phyloP scores from a whole-genome alignment of 2,329 filamentous ascomycete species.

The Aureobasidium sp. region DNA sequence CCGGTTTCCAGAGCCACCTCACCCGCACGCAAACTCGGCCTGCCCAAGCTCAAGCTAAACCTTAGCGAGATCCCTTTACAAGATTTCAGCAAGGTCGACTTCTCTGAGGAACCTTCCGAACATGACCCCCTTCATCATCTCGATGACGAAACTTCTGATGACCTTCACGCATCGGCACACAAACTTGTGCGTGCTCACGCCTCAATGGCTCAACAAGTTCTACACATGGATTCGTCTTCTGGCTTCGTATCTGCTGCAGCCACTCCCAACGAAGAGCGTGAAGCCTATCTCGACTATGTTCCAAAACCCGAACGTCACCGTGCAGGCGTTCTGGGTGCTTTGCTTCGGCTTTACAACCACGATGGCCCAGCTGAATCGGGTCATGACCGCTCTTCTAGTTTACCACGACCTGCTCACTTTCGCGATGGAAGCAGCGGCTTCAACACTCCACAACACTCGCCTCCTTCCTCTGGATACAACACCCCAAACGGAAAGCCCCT shows the following conservation, averaged over 20 bases:
- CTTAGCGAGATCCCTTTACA: conserved; percentile 24
- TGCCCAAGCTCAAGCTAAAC: conserved; percentile 14
- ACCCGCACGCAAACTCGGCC: conserved; percentile 14
- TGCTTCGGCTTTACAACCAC: conserved; percentile 60
- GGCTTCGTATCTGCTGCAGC: conserved; percentile 37
- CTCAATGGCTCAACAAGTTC: conserved; percentile 15
- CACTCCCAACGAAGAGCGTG: conserved; percentile 40
- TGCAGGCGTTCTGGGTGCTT: conserved; percentile 62
- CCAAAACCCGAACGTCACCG: conserved; percentile 60
- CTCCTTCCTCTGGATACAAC: conserved; percentile 34
- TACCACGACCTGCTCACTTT: conserved; percentile 11
- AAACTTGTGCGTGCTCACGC: conserved; percentile 37
- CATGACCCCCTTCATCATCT: conserved; percentile 19
- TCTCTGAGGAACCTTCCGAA: conserved; percentile 25
- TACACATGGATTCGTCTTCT: conserved; percentile 20
- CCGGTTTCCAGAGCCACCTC: conserved; percentile 25
- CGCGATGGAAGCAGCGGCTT: conserved; percentile 16
- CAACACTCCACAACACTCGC: conserved; percentile 31
- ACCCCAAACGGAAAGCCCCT: conserved; percentile 28
- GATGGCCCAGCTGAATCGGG: conserved; percentile 4
- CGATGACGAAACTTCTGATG: conserved; percentile 9
- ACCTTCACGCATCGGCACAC: conserved; percentile 33
- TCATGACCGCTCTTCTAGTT: conserved; percentile 14
- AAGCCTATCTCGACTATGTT: conserved; percentile 55
- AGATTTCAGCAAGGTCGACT: conserved; percentile 16